Conservation (phyloP, 2,329 filamentous ascomycete species). For the Aspergillus ruber region DNA sequence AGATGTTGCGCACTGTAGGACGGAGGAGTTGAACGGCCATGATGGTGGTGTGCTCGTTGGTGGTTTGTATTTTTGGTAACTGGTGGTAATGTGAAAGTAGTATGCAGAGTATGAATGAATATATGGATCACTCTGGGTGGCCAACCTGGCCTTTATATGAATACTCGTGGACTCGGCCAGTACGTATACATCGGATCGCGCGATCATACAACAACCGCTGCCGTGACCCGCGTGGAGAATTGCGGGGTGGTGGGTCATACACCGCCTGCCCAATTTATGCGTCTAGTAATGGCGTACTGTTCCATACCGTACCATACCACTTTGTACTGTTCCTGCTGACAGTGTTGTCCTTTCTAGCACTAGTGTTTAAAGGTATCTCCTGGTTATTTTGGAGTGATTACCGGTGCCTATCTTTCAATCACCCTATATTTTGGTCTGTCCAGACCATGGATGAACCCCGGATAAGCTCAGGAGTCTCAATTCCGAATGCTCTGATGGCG, state of each 20-base stretch:
- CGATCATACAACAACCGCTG: background rate
- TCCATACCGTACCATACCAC: too few species aligned
- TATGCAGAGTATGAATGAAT: background rate
- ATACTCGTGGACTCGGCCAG: background rate
- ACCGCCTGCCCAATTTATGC: too few species aligned
- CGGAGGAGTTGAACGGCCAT: constrained; percentile 22
- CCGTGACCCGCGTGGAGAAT: background rate
- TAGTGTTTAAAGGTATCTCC: too few species aligned
- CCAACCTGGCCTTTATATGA: background rate
- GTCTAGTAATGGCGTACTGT: too few species aligned
- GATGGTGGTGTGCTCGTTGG: background rate
- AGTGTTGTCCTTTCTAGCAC: too few species aligned
- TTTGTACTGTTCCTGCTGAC: too few species aligned
- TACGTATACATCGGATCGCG: background rate
- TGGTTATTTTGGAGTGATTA: too few species aligned
- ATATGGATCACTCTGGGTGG: too few species aligned
- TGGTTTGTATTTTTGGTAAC: background rate
- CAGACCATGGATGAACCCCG: background rate
- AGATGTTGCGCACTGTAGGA: constrained; percentile 40
- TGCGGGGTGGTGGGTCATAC: background rate
- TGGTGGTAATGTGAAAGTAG: background rate
- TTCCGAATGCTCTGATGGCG: background rate
- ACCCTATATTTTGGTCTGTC: background rate
- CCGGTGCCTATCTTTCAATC: too few species aligned
- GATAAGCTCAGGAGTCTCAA: background rate